phyloP scores from a whole-genome alignment of 177 flowering plant genomes.

The Tripterygium wilfordii region DNA sequence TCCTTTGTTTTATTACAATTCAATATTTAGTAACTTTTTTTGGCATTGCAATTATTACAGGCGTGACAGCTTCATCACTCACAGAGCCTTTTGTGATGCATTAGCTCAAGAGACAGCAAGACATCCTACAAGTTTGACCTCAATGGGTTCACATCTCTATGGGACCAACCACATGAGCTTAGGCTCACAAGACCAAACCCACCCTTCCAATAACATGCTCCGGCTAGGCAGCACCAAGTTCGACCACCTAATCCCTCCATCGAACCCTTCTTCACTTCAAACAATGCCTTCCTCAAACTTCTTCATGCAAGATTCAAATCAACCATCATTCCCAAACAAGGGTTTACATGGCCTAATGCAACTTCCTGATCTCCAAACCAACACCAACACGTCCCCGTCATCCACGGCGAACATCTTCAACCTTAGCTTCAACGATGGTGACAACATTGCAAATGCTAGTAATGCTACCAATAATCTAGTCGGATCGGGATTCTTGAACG shows the following conservation, averaged over 20 bases:
- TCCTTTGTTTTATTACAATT: no score
- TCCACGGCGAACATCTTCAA: conserved; percentile 40
- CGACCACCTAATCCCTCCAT: conserved; percentile 32
- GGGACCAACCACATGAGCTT: conserved; percentile 40
- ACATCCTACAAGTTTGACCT: conserved; percentile 45
- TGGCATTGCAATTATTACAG: no score
- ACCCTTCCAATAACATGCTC: conserved; percentile 24
- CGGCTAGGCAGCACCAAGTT: conserved; percentile 38
- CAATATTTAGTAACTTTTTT: no score
- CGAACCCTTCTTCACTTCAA: conserved; percentile 20
- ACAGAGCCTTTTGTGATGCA: conserved; percentile 93
- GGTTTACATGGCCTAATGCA: conserved; percentile 58
- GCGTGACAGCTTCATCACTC: conserved; percentile 80
- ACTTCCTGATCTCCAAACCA: conserved; percentile 42
- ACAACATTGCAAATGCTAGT: conserved; percentile 7
- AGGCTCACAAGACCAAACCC: conserved; percentile 39
- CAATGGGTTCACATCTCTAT: conserved; percentile 47
- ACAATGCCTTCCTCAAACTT: conserved; percentile 20
- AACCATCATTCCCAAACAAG: conserved; percentile 29
- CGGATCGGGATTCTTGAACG: conserved; percentile 25
- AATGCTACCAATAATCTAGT: conserved; percentile 10
- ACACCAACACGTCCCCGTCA: conserved; percentile 18
- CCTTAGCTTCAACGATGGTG: conserved; percentile 36
- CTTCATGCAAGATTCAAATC: conserved; percentile 29
- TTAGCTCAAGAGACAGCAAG: conserved; percentile 79